Evolutionary conservation across 1,284 basidiomycete species (phyloP), one percentile per base, ranked within the genome.

Genomic region (Apiotrichum mycotoxinovorans): DNA sequence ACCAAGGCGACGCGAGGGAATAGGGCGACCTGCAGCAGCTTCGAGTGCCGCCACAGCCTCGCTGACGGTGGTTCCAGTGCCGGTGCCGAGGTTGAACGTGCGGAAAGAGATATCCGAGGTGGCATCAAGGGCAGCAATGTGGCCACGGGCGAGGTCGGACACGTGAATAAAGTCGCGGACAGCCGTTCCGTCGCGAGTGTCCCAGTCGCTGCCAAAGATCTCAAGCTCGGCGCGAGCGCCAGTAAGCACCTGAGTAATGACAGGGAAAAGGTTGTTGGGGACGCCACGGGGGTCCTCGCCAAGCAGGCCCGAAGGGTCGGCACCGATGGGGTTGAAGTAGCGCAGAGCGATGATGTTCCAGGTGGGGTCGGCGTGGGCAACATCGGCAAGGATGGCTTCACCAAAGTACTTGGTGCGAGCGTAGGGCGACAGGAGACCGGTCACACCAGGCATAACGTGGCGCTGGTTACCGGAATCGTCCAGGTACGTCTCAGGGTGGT

Each of bases 11-110:
- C n/a, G n/a, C n/a, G n/a, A n/a, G n/a, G n/a, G n/a, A n/a, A n/a
- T n/a, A n/a, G n/a, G n/a, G n/a, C n/a, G n/a, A n/a, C n/a, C n/a
- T n/a, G n/a, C n/a, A n/a, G n/a, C n/a, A n/a, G n/a, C n/a, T n/a
- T 58, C 52, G 20, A 58, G 53, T 11, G 52, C 53, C 0, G 14
- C 2, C 15, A 51, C 41, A 14, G 53, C 57, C 45, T 58, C 57
- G 30, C 48, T 37, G 35, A 58, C 88, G 37, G 88, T 88, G 50
- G 88, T 90, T 56, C 88, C 88, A 72, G 88, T 80, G 66, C 88
- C 88, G 84, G 89, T 87, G 54, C 85, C 73, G 30, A 83, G 63
- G 82, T 89, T 90, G 83, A 88, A 89, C 52, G 82, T 79, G 70
- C 57, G 57, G 52, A 58, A 58, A 0, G 57, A 33, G 3, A 12